Evolutionary conservation across 441 rosid genomes (phyloP).

Genomic region (Syzygium syzygioides): DNA sequence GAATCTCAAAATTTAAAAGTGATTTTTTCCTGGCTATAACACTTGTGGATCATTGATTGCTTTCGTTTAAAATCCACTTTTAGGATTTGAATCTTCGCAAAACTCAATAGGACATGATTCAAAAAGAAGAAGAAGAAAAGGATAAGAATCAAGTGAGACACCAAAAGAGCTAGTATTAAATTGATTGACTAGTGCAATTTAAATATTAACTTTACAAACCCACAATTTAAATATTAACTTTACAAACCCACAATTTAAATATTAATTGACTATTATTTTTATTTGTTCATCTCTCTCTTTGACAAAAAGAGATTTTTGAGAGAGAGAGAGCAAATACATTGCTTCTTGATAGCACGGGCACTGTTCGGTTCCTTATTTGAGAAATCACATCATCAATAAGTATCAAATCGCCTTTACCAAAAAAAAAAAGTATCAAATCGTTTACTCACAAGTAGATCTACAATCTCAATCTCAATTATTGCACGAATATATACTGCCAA

Average conservation of each 20-base stretch:
- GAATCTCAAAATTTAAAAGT: neutral
- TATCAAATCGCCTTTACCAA: neutral
- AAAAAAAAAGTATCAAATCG: neutral
- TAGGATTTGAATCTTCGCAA: no score
- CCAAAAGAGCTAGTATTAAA: no score
- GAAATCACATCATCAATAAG: neutral
- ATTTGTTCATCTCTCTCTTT: neutral
- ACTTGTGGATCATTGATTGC: neutral
- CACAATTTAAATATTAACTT: no score
- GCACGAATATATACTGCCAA: neutral
- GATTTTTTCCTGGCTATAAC: neutral
- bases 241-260: no score
- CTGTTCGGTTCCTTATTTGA: neutral
- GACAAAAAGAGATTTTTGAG: neutral
- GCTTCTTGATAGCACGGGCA: neutral
- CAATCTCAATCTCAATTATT: neutral
- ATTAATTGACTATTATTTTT: neutral
- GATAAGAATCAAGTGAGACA: no score
- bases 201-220: no score
- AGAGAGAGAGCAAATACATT: neutral
- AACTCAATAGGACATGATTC: no score
- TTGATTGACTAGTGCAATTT: no score
- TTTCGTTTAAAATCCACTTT: no score
- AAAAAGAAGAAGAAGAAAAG: no score
- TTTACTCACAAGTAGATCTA: neutral